Evolutionary conservation across 148 eudicot genomes (phyloP).

Genomic region (Silene uniflora): DNA sequence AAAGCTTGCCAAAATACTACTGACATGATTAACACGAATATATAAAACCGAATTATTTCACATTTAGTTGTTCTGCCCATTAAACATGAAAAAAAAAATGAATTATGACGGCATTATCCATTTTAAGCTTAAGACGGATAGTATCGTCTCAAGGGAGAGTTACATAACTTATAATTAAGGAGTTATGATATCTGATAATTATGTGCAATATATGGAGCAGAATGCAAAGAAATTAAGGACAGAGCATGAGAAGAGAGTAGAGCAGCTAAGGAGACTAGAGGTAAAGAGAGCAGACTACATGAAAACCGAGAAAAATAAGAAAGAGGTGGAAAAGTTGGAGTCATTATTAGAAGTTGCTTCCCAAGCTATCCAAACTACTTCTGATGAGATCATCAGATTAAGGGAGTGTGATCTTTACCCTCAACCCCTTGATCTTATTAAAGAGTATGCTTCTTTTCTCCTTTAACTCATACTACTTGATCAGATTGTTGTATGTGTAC

Average conservation of each 20-base stretch:
- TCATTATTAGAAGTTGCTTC: slow-evolving; percentile 73
- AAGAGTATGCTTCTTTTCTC: slow-evolving; percentile 43
- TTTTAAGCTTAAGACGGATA: no score
- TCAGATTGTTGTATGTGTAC: no score
- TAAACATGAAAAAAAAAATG: no score
- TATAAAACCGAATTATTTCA: no score
- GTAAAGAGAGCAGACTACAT: slow-evolving; percentile 76
- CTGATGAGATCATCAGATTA: slow-evolving; percentile 70
- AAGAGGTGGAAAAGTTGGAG: slow-evolving; percentile 82
- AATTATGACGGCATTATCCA: no score
- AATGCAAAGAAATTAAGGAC: slow-evolving; percentile 66
- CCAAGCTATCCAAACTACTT: slow-evolving; percentile 80
- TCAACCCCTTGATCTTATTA: slow-evolving; percentile 80
- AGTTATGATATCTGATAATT: no score
- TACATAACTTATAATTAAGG: no score
- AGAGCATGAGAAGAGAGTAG: slow-evolving; percentile 79
- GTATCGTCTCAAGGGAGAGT: no score
- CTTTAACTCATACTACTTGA: no score
- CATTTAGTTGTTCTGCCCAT: no score
- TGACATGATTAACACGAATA: no score
- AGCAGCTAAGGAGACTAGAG: slow-evolving; percentile 70
- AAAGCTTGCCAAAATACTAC: no score
- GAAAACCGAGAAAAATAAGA: slow-evolving; percentile 80
- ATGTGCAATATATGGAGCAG: slow-evolving; percentile 28
- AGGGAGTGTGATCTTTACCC: slow-evolving; percentile 92